These are phyloP conservation scores for Plasmodium chabaudi DNA, from an alignment of 169 alveolate genomes.

Conservation along the genomic window DNA sequence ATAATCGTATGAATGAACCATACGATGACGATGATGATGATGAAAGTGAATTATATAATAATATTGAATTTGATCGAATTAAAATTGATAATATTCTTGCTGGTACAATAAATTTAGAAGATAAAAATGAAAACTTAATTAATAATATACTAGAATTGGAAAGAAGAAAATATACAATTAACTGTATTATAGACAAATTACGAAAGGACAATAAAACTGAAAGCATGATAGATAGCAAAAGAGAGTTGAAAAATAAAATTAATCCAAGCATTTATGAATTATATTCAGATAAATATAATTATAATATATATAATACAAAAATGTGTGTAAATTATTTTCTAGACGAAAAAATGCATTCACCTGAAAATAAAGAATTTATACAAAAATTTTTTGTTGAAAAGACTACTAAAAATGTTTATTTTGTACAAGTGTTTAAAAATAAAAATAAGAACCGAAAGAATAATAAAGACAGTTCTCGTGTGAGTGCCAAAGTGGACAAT, in stretches of 20 bases:
- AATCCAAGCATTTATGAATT: constrained; percentile 42
- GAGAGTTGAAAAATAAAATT: constrained; percentile 8
- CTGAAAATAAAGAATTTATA: constrained; percentile 57
- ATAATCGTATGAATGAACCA: background rate
- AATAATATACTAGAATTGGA: constrained; percentile 65
- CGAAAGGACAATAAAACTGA: constrained; percentile 30
- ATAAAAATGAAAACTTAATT: constrained; percentile 42
- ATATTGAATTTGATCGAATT: constrained; percentile 28
- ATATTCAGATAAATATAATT: constrained; percentile 51
- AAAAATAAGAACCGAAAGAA: constrained; percentile 4
- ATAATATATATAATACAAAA: constrained; percentile 50
- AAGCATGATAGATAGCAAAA: background rate
- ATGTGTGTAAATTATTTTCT: constrained; percentile 61
- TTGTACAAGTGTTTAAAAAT: constrained; percentile 50
- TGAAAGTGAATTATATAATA: constrained; percentile 19
- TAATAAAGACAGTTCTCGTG: background rate
- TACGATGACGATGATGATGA: constrained; percentile 14
- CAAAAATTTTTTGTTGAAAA: constrained; percentile 55
- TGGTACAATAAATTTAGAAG: constrained; percentile 29
- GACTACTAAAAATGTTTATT: constrained; percentile 18
- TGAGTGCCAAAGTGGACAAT: background rate
- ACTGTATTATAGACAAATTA: constrained; percentile 59
- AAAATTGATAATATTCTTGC: constrained; percentile 27
- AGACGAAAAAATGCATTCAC: constrained; percentile 62
- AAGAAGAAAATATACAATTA: constrained; percentile 62